Percentiles rank a stretch among this genome's conserved stretches.
These are phyloP conservation scores for Penicillium malachiteum DNA, from an alignment of 495 filamentous ascomycete species.

Conservation along the genomic window DNA sequence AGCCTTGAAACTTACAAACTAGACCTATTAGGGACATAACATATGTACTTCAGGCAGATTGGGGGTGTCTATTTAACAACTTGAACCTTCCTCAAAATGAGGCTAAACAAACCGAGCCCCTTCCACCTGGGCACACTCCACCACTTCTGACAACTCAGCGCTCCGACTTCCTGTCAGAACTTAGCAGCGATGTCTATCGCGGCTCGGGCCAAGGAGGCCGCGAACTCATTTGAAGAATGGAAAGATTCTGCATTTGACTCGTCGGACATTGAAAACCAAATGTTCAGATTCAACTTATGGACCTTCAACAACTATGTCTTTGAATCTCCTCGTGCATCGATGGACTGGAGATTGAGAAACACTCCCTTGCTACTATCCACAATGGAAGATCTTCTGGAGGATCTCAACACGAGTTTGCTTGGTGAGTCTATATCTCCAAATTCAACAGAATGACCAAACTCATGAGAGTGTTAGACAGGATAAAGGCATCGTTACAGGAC, in stretches of 20 bases:
- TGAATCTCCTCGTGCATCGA: constrained; percentile 13
- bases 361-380: constrained; percentile 12
- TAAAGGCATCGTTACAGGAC: no score
- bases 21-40: no score
- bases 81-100: no score
- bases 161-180: no score
- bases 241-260: background rate
- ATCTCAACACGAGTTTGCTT: constrained; percentile 7
- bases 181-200: background rate
- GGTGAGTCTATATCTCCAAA: background rate
- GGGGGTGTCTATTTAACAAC: no score
- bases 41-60: no score
- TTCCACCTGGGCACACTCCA: no score
- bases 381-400: constrained; percentile 13
- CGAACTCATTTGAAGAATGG: background rate
- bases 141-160: no score
- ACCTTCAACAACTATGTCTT: constrained; percentile 16
- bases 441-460: background rate
- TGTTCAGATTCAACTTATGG: constrained; percentile 23
- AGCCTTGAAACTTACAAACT: no score
- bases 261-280: constrained; percentile 9
- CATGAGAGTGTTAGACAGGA: no score
- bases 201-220: background rate
- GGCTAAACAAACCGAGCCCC: no score
- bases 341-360: constrained; percentile 22